Base-by-base conservation (phyloP, 805 yeast genomes). In the Ogataea nakhonphanomensis region DNA sequence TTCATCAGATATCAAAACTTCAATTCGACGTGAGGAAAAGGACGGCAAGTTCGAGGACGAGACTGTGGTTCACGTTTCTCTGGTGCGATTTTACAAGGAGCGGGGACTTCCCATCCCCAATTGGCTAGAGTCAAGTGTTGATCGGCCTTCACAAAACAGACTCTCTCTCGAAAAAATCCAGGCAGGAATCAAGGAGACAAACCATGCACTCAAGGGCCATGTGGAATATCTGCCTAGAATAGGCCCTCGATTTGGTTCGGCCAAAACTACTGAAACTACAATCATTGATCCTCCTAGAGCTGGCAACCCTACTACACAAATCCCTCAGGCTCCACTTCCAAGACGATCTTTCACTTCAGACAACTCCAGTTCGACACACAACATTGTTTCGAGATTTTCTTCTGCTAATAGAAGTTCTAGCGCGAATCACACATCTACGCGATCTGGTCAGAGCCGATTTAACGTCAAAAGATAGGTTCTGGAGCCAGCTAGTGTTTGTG, bases 41-140 rank as follows among this genome's bases (percentile, higher is more conserved):
- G 69, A 64, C 43, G 67, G 68, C 4, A 53, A 47, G 12, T 42
- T 49, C 1, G 67, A 62, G 35, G 53, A 55, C 10, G 62, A 59
- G 17, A 65, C 70, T 0, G 51, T 58, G 25, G 62, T 65, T 1
- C 62, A 61, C 32, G 50, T 46, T 21, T 59, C 69, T 0, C 33
- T 65, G 24, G 49, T 61, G 8, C 54, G 46, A 17, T 60, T 42
- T 36, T 65, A 53, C 44, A 45, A 46, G 14, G 50, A 51, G 11
- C 43, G 43, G 11, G 54, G 53, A 12, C 27, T 35, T 10, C 39
- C 36, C 7, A 27, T 41, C 7, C 70, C 70, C 0, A 53, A 51
- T 3, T 65, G 66, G 67, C 40, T 62, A 17, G 51, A 44, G 9
- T 23, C 41, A 13, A 25, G 20, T 20, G 28, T 26, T 5, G 17